phyloP scores from a whole-genome alignment of 2,329 filamentous ascomycete species.

The Xylaria sp. region DNA sequence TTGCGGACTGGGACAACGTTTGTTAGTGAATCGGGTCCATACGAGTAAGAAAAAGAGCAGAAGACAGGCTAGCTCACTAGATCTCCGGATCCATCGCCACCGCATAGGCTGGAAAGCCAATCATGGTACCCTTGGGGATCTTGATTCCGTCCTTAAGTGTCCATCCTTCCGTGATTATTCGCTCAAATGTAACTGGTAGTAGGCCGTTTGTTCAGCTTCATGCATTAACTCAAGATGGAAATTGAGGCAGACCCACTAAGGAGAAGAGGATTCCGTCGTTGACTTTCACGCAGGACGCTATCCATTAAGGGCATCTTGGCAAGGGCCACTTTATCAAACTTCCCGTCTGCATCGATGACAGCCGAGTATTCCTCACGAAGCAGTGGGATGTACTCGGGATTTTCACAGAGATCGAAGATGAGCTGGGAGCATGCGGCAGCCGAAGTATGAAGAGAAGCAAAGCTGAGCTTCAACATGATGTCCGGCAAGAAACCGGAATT shows the following conservation, averaged over 20 bases:
- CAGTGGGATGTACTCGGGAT: not conserved
- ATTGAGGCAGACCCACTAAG: not conserved
- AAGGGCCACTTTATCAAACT: not conserved
- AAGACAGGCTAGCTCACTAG: not conserved
- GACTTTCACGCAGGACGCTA: not conserved
- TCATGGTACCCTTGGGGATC: not conserved
- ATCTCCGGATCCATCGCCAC: conserved; percentile 10
- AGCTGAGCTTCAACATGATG: not conserved
- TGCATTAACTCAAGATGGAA: not conserved
- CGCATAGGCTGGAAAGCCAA: conserved; percentile 3
- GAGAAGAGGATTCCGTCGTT: not conserved
- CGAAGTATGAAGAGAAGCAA: not conserved
- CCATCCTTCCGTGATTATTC: not conserved
- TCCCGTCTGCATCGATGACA: not conserved
- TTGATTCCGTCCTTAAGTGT: not conserved
- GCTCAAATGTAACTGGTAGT: not conserved
- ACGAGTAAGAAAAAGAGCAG: too few species aligned
- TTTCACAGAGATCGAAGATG: not conserved
- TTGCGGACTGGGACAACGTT: not conserved
- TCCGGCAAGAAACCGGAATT: not conserved
- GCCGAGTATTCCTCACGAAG: not conserved
- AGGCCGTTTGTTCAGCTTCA: not conserved
- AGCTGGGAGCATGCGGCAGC: not conserved
- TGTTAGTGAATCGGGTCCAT: too few species aligned
- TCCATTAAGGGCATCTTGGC: not conserved